Percentiles rank a stretch among this genome's conserved stretches.
These are phyloP conservation scores for Exophiala dermatitidis DNA, from an alignment of 2,329 filamentous ascomycete species.

Conservation along the genomic window DNA sequence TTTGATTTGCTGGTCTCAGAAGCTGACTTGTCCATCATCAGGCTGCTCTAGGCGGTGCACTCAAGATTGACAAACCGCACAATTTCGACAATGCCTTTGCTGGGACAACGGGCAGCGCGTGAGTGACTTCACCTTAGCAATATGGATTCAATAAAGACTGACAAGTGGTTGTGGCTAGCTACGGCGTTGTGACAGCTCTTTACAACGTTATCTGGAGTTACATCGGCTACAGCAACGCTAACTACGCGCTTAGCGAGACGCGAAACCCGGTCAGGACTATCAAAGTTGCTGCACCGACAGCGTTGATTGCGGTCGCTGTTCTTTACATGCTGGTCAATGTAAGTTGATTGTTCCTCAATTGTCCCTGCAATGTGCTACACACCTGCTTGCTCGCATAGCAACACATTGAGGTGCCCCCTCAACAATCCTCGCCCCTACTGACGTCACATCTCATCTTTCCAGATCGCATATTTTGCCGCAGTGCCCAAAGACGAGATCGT, in stretches of 20 bases:
- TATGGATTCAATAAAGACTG: too few relatives aligned
- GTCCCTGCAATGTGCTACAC: too few relatives aligned
- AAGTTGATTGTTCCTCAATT: too few relatives aligned
- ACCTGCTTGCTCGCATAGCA: slow-evolving; percentile 46
- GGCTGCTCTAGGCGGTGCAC: slow-evolving; percentile 36
- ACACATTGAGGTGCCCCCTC: too few relatives aligned
- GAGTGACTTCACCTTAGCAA: neutral
- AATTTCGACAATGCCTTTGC: slow-evolving; percentile 35
- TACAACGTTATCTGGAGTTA: neutral
- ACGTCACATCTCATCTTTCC: neutral
- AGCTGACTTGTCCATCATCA: slow-evolving; percentile 34
- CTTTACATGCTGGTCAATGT: slow-evolving; percentile 1
- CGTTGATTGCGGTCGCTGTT: neutral
- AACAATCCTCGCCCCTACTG: neutral
- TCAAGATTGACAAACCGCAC: slow-evolving; percentile 30
- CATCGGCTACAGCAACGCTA: neutral
- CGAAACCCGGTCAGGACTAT: neutral
- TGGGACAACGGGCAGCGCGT: slow-evolving; percentile 36
- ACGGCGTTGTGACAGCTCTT: slow-evolving; percentile 34
- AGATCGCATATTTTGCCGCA: neutral
- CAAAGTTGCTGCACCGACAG: neutral
- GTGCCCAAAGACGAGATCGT: slow-evolving; percentile 48
- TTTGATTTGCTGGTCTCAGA: too few relatives aligned
- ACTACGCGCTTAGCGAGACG: neutral
- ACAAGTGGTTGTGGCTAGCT: neutral